Evolutionary conservation across 2,329 filamentous ascomycete species (phyloP).

Genomic region (Colletotrichum paranaense): DNA sequence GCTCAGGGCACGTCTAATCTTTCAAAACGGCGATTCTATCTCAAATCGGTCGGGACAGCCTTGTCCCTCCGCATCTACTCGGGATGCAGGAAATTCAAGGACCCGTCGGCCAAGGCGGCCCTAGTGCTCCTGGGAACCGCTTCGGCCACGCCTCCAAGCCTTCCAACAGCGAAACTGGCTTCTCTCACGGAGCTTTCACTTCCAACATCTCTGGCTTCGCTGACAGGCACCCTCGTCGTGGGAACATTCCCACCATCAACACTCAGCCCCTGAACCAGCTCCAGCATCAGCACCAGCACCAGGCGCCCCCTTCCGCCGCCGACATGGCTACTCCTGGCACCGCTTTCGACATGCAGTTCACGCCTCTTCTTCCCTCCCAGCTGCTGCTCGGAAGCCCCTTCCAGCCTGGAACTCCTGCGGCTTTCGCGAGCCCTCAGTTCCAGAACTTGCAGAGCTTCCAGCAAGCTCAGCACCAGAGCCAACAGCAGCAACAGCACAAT

Average conservation of each 20-base stretch:
- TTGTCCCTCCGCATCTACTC: constrained; percentile 88
- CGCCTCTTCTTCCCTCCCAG: constrained; percentile 92
- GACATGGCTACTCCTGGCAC: constrained; percentile 90
- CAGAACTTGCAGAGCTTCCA: constrained; percentile 85
- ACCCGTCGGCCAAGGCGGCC: constrained; percentile 68
- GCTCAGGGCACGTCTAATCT: constrained; percentile 65
- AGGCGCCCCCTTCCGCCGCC: constrained; percentile 64
- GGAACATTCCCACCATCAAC: constrained; percentile 92
- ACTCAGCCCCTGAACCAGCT: constrained; percentile 59
- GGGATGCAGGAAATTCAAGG: constrained; percentile 90
- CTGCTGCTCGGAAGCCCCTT: constrained; percentile 95
- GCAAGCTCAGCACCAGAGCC: constrained; percentile 64
- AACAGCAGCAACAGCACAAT: constrained; percentile 66
- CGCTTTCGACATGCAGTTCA: constrained; percentile 98
- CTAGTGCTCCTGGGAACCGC: constrained; percentile 67
- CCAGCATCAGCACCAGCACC: constrained; percentile 43
- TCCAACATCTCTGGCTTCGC: constrained; percentile 88
- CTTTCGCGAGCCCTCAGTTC: constrained; percentile 93
- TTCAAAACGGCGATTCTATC: constrained; percentile 87
- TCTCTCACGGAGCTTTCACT: constrained; percentile 92
- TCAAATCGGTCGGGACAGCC: constrained; percentile 82
- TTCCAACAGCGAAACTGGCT: constrained; percentile 85
- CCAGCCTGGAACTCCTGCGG: constrained; percentile 91
- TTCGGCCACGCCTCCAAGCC: constrained; percentile 83
- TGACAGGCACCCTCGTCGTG: constrained; percentile 85